phyloP scores from a whole-genome alignment of 2,329 filamentous ascomycete species.

The Sarocladium strictum region DNA sequence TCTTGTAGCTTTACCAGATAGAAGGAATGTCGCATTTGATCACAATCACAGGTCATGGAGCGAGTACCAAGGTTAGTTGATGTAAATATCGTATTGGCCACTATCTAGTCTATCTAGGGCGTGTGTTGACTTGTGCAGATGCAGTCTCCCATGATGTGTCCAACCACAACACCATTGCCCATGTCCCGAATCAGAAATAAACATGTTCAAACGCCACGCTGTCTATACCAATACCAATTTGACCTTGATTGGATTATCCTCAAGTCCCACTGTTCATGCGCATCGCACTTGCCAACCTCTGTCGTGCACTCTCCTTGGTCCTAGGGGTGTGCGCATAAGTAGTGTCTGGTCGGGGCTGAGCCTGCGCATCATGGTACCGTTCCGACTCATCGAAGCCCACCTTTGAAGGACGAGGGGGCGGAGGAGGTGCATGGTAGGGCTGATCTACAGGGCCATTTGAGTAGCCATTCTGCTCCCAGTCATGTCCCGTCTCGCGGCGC shows the following conservation, averaged over 20 bases:
- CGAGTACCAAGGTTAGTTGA: too few species aligned
- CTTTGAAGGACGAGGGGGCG: slow-evolving; percentile 31
- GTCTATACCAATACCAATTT: neutral
- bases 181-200: too few species aligned
- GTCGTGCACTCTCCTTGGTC: slow-evolving; percentile 24
- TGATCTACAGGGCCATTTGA: slow-evolving; percentile 9
- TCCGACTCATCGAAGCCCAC: slow-evolving; percentile 28
- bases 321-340: slow-evolving; percentile 1
- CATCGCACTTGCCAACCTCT: slow-evolving; percentile 28
- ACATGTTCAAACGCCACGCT: neutral
- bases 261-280: slow-evolving; percentile 16
- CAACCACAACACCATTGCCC: too few species aligned
- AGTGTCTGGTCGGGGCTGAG: slow-evolving; percentile 15
- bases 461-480: slow-evolving; percentile 16
- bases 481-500: slow-evolving; percentile 1
- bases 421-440: slow-evolving; percentile 24
- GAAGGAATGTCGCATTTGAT: too few species aligned
- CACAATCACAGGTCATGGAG: too few species aligned
- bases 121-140: too few species aligned
- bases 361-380: slow-evolving; percentile 22
- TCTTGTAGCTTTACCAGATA: too few species aligned
- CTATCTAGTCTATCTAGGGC: too few species aligned
- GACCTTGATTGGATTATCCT: neutral
- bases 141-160: too few species aligned
- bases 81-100: too few species aligned